Base-by-base conservation (phyloP, 2,329 filamentous ascomycete species). In the Drechslerella stenobrocha region DNA sequence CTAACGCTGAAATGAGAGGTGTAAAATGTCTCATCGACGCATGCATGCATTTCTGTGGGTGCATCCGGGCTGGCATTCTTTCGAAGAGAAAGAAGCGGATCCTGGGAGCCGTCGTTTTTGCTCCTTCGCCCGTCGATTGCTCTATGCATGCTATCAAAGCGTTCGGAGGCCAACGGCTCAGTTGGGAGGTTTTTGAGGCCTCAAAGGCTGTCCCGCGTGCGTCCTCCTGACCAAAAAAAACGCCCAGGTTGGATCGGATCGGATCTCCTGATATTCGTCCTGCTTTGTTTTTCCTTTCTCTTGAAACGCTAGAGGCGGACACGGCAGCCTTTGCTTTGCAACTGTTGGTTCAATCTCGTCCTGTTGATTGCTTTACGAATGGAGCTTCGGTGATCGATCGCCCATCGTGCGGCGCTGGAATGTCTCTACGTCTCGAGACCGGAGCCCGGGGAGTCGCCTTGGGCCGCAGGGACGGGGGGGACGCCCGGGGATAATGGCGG, bases 11-110 rank as follows among this genome's bases (percentile, higher is more conserved):
- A 42, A 42, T 42, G 15, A 18, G 22, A n/a, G 4, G 37, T 42
- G 4, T 18, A 37, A 37, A 42, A 42, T 42, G 37, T 42, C 37
- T 42, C 37, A 42, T 42, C 37, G 37, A 42, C 15, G 37, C 37
- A 42, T 42, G 37, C 37, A 42, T 42, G 37, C 37, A 42, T 37
- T 6, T 32, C 6, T 4, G 34, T 37, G 34, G 6, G n/a, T 11
- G 34, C 34, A 37, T 11, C 7, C 15, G 34, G 34, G 15, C 37
- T 8, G 37, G 18, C 18, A 42, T n/a, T 5, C 37, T 42, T 5
- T 30, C 28, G 28, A 30, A 11, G 11, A 30, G 28, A n/a, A n/a
- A n/a, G n/a, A n/a, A n/a, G n/a, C n/a, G n/a, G n/a, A n/a, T n/a
- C n/a, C n/a, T n/a, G n/a, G n/a, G n/a, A 32, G 6, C 30, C 13